A percentile compares a stretch with the other conserved stretches of the same genome.
phyloP scores from a whole-genome alignment of 148 eudicot species.

The Pouteria glomerata region DNA sequence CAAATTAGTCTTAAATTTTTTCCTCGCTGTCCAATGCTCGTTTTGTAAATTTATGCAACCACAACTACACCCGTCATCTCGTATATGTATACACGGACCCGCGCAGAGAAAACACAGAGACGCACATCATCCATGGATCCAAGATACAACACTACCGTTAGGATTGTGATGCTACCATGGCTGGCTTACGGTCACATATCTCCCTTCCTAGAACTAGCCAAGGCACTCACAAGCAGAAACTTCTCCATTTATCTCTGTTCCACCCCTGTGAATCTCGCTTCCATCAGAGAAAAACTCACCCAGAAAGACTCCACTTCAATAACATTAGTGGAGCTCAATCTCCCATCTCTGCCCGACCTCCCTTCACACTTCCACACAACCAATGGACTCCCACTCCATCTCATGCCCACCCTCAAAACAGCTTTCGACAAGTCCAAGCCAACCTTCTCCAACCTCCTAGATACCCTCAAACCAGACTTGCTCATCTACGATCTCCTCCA shows the following conservation, averaged over 20 bases:
- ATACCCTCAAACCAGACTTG: conserved; percentile 14
- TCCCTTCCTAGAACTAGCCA: conserved; percentile 5
- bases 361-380: conserved; percentile 28
- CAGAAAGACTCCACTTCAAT: conserved; percentile 1
- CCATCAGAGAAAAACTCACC: conserved; percentile 11
- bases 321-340: conserved; percentile 15
- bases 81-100: too few species aligned
- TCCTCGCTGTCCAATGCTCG: too few species aligned
- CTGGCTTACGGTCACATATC: conserved; percentile 5
- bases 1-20: too few species aligned
- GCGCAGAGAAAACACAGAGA: too few species aligned
- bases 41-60: too few species aligned
- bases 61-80: too few species aligned
- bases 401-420: conserved; percentile 16
- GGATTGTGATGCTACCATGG: neutral
- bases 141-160: neutral
- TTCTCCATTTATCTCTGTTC: conserved; percentile 10
- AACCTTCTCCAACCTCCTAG: neutral
- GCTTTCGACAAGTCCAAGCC: conserved; percentile 13
- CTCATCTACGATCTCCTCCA: conserved; percentile 27
- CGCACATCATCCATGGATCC: neutral
- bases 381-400: conserved; percentile 30
- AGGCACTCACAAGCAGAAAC: neutral
- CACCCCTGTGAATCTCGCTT: conserved; percentile 17
- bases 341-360: conserved; percentile 6